phyloP scores from a whole-genome alignment of 768 basidiomycete genomes.

The Daedalea quercina region DNA sequence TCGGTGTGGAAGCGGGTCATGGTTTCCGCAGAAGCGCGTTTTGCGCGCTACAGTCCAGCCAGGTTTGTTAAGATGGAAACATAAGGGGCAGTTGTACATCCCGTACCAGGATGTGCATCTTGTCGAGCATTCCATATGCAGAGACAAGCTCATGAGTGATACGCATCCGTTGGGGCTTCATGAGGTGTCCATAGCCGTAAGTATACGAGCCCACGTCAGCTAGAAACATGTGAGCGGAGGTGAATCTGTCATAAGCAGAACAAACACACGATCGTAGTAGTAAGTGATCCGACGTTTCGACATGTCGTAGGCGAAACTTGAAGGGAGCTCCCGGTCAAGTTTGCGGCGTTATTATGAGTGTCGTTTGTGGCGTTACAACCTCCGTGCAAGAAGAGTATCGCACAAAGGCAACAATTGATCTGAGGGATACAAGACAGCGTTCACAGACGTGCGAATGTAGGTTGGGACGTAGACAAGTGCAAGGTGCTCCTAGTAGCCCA shows the following conservation, averaged over 20 bases:
- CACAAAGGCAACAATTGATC: no score
- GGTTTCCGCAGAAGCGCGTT: slow-evolving; percentile 27
- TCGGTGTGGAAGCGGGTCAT: slow-evolving; percentile 98
- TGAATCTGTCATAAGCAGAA: slow-evolving; percentile 1
- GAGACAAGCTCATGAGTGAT: slow-evolving; percentile 90
- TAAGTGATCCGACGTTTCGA: slow-evolving; percentile 72
- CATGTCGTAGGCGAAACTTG: slow-evolving; percentile 32
- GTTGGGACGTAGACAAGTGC: no score
- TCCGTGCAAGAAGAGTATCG: no score
- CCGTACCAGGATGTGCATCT: slow-evolving; percentile 88
- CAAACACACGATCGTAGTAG: slow-evolving; percentile 63
- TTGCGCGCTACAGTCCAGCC: slow-evolving; percentile 21
- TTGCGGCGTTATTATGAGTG: no score
- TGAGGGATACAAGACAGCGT: no score
- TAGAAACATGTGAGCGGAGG: slow-evolving; percentile 19
- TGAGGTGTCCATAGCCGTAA: slow-evolving; percentile 84
- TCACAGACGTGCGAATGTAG: no score
- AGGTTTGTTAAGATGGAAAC: not conserved
- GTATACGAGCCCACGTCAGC: slow-evolving; percentile 72
- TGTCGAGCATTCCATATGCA: slow-evolving; percentile 88
- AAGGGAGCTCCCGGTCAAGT: no score
- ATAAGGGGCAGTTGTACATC: not conserved
- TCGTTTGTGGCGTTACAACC: no score
- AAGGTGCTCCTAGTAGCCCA: no score
- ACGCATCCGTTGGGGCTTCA: slow-evolving; percentile 95